Base-by-base conservation (phyloP, 805 yeast genomes). In the Starmerella roubikii region DNA sequence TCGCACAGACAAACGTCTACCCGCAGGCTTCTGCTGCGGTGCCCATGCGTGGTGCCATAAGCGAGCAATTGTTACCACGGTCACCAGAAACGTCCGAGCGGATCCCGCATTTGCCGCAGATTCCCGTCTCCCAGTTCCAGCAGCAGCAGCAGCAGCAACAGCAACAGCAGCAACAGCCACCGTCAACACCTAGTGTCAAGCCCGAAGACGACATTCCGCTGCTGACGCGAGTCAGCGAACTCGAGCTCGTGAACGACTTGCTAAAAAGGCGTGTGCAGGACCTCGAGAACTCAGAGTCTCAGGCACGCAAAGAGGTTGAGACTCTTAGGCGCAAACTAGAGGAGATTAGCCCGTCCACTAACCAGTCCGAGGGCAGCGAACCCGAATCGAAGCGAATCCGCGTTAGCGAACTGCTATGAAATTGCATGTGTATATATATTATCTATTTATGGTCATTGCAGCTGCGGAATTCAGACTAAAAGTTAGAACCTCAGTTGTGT, bases 211-310 rank as follows among this genome's bases (percentile, higher is more conserved):
- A 24, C 10, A 17, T 62, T 25, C 63, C 58, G 38, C 61, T 86
- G 46, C 72, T 74, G 47, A 82, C 94, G 0, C 67, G 93, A 42
- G 82, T 86, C 18, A 73, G 80, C 11, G 97, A 88, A 56, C 68
- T 88, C 45, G 97, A 88, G 56, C 66, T 86, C 31, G 94, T 88
- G 30, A 86, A 85, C 52, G 96, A 86, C 55, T 62, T 88, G 42
- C 82, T 84, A 63, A 72, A 82, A 50, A 72, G 88, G 6, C 72
- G 93, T 49, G 82, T 88, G 32, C 65, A 71, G 56, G 94, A 88
- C 54, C 65, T 88, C 47, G 95, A 88, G 60, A 50, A 55, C 12
- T 46, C 57, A 2, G 67, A 64, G 41, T 39, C 53, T 8, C 49
- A 55, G 21, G 56, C 64, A 10, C 51, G 65, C 6, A 46, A 49